Percentiles rank a stretch among this genome's conserved stretches.
Conservation (phyloP, 2,329 filamentous ascomycete species). For the Fusarium veterinarium region DNA sequence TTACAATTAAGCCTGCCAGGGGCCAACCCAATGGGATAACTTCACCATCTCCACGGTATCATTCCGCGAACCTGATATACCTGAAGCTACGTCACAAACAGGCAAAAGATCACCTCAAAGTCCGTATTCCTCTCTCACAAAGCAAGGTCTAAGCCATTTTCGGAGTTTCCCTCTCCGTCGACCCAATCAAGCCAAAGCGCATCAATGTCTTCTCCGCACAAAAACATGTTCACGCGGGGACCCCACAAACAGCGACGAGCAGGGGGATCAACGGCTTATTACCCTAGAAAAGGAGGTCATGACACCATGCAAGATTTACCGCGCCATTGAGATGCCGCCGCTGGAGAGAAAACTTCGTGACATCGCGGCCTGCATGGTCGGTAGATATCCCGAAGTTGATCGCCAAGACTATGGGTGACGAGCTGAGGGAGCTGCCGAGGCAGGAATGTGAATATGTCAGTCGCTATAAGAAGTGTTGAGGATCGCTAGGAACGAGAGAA, state of each 20-base stretch:
- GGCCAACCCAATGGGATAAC: neutral
- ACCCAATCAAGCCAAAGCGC: conserved; percentile 14
- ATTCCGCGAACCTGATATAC: neutral
- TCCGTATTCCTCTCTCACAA: neutral
- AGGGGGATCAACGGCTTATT: neutral
- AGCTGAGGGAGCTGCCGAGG: conserved; percentile 1
- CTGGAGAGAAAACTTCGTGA: neutral
- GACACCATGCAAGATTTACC: conserved; percentile 5
- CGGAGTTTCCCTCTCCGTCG: conserved; percentile 13
- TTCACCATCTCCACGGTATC: neutral
- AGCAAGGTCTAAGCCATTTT: neutral
- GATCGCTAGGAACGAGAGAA: neutral
- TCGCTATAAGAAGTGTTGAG: neutral
- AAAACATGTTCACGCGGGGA: conserved; percentile 12
- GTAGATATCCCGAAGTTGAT: conserved; percentile 20
- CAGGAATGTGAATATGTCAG: neutral
- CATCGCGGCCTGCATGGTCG: neutral
- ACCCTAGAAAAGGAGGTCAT: conserved; percentile 14
- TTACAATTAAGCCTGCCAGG: neutral
- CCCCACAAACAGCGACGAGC: conserved; percentile 16
- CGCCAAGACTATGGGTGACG: neutral
- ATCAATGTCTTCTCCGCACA: conserved; percentile 15
- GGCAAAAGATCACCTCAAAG: conserved; percentile 6
- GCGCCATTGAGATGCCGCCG: conserved; percentile 20
- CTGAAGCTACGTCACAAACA: neutral